A percentile compares a stretch with the other conserved stretches of the same genome.
phyloP scores from a whole-genome alignment of 2,329 filamentous ascomycete species.

The Incumbomyces delicatus region DNA sequence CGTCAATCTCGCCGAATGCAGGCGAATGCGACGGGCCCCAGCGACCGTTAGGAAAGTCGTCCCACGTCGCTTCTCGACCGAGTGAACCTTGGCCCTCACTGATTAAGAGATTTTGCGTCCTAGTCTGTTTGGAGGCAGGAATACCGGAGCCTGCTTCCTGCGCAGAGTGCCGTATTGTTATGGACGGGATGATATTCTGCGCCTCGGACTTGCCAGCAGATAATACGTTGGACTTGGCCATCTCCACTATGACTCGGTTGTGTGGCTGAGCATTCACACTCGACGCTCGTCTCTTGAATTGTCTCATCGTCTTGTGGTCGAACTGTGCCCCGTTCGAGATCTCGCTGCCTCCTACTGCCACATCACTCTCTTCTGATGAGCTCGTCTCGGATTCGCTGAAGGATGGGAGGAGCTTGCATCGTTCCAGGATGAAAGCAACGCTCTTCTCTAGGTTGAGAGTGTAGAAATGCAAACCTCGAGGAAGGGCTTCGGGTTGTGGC shows the following conservation, averaged over 20 bases:
- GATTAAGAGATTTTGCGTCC: conserved; percentile 80
- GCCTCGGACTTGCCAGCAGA: conserved; percentile 1
- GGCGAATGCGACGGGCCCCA: conserved; percentile 91
- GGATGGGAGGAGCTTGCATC: conserved; percentile 67
- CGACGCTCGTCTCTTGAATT: conserved; percentile 54
- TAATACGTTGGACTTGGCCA: conserved; percentile 41
- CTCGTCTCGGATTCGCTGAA: conserved; percentile 24
- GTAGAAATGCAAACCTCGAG: conserved; percentile 90
- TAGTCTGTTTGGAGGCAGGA: conserved; percentile 60
- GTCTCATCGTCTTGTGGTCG: conserved; percentile 6
- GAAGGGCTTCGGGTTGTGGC: conserved; percentile 41
- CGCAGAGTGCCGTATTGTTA: conserved; percentile 48
- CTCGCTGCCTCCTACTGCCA: conserved; percentile 29
- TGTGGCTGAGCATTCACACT: conserved; percentile 75
- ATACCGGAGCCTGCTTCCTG: conserved; percentile 67
- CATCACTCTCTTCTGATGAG: conserved; percentile 33
- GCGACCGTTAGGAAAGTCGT: conserved; percentile 92
- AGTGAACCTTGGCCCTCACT: conserved; percentile 85
- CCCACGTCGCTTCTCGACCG: conserved; percentile 93
- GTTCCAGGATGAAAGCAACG: conserved; percentile 83
- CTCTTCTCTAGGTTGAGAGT: conserved; percentile 94
- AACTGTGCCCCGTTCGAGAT: not conserved
- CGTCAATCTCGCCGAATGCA: conserved; percentile 92
- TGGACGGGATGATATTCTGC: conserved; percentile 24
- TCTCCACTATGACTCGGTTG: conserved; percentile 76